These are phyloP conservation scores for Wallacemonas sp. DNA, from an alignment of 208 protist species.

Conservation along the genomic window DNA sequence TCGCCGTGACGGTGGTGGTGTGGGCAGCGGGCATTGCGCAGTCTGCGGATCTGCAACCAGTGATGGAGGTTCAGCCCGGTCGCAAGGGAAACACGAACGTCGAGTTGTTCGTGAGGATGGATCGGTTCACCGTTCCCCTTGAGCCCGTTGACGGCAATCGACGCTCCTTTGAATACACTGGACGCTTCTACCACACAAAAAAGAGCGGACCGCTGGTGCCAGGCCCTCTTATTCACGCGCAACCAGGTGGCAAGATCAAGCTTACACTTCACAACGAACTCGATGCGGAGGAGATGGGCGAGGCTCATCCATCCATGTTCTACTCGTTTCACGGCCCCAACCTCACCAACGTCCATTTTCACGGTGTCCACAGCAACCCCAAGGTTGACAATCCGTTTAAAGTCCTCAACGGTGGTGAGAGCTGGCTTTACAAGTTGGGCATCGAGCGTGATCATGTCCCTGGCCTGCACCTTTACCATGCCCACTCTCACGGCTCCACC, in stretches of 20 bases:
- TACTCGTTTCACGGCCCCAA: conserved; percentile 72
- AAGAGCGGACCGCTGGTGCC: conserved; percentile 41
- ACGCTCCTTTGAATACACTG: conserved; percentile 59
- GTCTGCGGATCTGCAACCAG: conserved; percentile 12
- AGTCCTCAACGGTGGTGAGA: conserved; percentile 31
- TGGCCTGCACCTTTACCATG: conserved; percentile 87
- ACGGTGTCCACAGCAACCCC: conserved; percentile 79
- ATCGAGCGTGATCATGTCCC: conserved; percentile 71
- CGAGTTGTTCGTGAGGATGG: conserved; percentile 34
- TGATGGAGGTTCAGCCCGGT: conserved; percentile 29
- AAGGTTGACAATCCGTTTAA: conserved; percentile 67
- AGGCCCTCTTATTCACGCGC: conserved; percentile 61
- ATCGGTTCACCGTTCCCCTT: conserved; percentile 52
- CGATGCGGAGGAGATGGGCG: conserved; percentile 21
- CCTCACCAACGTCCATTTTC: conserved; percentile 83
- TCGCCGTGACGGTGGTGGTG: conserved; percentile 7
- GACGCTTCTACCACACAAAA: conserved; percentile 54
- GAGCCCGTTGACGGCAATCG: not conserved
- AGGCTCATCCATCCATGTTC: conserved; percentile 22
- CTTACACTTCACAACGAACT: conserved; percentile 64
- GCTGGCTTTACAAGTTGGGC: conserved; percentile 59
- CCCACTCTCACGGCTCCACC: conserved; percentile 73
- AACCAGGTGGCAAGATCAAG: conserved; percentile 64
- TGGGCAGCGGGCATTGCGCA: not conserved
- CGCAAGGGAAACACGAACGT: conserved; percentile 44